Evolutionary conservation across 2,329 filamentous ascomycete genomes (phyloP).

Genomic region (Chrysoporthe austroafricana): DNA sequence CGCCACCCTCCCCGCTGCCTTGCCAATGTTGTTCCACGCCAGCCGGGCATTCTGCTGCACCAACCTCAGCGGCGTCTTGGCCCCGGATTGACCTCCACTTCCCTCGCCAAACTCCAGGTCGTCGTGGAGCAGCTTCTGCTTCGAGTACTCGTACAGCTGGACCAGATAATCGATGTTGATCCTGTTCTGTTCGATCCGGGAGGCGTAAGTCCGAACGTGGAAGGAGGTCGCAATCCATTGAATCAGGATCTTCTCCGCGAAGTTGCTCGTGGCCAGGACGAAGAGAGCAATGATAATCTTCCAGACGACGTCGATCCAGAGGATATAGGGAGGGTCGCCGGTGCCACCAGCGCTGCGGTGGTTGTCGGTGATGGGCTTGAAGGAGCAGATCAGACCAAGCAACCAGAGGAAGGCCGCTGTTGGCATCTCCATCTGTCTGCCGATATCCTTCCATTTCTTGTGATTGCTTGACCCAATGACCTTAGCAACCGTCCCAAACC

Average conservation of each 20-base stretch:
- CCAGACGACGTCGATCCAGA: conserved; percentile 79
- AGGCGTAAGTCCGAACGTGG: conserved; percentile 86
- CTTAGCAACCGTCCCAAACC: conserved; percentile 61
- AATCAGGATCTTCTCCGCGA: conserved; percentile 89
- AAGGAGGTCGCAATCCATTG: conserved; percentile 95
- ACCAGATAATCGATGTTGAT: conserved; percentile 73
- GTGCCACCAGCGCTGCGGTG: conserved; percentile 48
- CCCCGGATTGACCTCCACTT: conserved; percentile 53
- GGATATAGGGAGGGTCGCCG: conserved; percentile 53
- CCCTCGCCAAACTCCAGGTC: conserved; percentile 51
- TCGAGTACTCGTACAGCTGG: conserved; percentile 69
- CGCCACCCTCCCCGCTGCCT: conserved; percentile 82
- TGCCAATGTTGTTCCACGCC: conserved; percentile 78
- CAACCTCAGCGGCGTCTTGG: conserved; percentile 73
- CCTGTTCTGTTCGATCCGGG: conserved; percentile 90
- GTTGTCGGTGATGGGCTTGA: conserved; percentile 76
- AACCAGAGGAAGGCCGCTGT: conserved; percentile 91
- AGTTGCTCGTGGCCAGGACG: conserved; percentile 77
- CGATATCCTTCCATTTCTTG: conserved; percentile 93
- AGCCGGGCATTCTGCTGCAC: conserved; percentile 76
- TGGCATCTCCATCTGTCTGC: conserved; percentile 81
- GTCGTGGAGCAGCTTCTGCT: conserved; percentile 66
- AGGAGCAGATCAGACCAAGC: conserved; percentile 83
- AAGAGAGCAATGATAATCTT: conserved; percentile 88
- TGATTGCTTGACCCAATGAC: conserved; percentile 79